Conservation (phyloP, 108 stramenopile genomes). For the Poteriospumella lacustris region DNA sequence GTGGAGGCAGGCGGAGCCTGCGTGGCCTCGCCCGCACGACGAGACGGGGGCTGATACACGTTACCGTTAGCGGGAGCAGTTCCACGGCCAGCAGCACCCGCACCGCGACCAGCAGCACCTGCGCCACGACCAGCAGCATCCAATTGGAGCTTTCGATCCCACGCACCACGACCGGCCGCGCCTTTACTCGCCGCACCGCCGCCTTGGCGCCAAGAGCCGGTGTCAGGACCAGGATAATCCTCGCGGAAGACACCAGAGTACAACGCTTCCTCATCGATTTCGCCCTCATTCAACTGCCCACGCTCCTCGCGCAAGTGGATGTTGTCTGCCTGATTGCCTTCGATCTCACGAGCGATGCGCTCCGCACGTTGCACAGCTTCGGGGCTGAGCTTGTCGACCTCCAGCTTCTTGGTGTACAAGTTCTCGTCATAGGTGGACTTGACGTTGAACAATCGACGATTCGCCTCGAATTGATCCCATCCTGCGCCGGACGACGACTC, state of each 20-base stretch:
- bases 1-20: too few species aligned
- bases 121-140: too few species aligned
- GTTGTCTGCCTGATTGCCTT: slow-evolving; percentile 65
- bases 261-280: neutral
- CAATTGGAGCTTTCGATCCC: too few species aligned
- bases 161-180: too few species aligned
- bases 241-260: slow-evolving; percentile 3
- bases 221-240: too few species aligned
- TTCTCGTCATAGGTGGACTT: slow-evolving; percentile 82
- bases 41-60: too few species aligned
- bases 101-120: too few species aligned
- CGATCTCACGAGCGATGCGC: slow-evolving; percentile 80
- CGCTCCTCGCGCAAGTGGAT: slow-evolving; percentile 87
- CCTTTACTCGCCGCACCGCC: too few species aligned
- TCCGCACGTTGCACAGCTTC: slow-evolving; percentile 69
- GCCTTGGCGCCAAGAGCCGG: too few species aligned
- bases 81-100: too few species aligned
- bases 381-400: slow-evolving; percentile 58
- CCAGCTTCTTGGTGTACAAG: slow-evolving; percentile 81
- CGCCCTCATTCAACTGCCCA: slow-evolving; percentile 49
- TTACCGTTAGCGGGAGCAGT: too few species aligned
- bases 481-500: neutral
- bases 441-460: slow-evolving; percentile 76
- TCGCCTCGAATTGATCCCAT: slow-evolving; percentile 76
- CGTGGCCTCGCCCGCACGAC: too few species aligned